phyloP scores from a whole-genome alignment of 768 basidiomycete species.

The Lanmaoa pseudosensibilis region DNA sequence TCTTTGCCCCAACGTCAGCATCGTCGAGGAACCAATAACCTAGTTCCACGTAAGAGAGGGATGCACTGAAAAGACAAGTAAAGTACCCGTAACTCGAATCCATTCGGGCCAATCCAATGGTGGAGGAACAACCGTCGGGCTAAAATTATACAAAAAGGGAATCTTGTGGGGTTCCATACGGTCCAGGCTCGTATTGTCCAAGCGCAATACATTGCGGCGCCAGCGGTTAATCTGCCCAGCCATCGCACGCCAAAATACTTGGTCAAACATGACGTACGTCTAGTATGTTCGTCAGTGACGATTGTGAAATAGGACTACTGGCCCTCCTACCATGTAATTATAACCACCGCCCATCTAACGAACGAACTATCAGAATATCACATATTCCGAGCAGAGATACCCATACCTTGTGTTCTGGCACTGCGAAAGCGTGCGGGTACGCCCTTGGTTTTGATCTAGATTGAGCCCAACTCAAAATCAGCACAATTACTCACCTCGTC shows the following conservation, averaged over 20 bases:
- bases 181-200: constrained; percentile 84
- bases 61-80: constrained; percentile 4
- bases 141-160: constrained; percentile 98
- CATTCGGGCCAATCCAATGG: constrained; percentile 99
- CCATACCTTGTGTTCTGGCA: constrained; percentile 87
- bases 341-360: constrained; percentile 90
- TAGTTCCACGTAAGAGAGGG: constrained; percentile 28
- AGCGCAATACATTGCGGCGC: constrained; percentile 73
- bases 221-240: constrained; percentile 94
- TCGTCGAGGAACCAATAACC: constrained; percentile 98
- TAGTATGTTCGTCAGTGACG: constrained; percentile 29
- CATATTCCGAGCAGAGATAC: constrained; percentile 1
- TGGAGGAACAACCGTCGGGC: constrained; percentile 84
- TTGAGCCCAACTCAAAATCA: neutral
- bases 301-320: neutral
- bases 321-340: constrained; percentile 87
- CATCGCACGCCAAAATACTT: constrained; percentile 96
- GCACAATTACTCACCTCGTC: constrained; percentile 54
- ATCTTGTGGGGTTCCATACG: constrained; percentile 98
- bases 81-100: constrained; percentile 86
- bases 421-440: constrained; percentile 97
- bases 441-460: constrained; percentile 48
- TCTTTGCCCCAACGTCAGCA: constrained; percentile 83
- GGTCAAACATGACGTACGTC: constrained; percentile 97
- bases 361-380: constrained; percentile 18